Evolutionary conservation across 495 filamentous ascomycete species (phyloP).

Genomic region (Rostrohypoxylon terebratum): DNA sequence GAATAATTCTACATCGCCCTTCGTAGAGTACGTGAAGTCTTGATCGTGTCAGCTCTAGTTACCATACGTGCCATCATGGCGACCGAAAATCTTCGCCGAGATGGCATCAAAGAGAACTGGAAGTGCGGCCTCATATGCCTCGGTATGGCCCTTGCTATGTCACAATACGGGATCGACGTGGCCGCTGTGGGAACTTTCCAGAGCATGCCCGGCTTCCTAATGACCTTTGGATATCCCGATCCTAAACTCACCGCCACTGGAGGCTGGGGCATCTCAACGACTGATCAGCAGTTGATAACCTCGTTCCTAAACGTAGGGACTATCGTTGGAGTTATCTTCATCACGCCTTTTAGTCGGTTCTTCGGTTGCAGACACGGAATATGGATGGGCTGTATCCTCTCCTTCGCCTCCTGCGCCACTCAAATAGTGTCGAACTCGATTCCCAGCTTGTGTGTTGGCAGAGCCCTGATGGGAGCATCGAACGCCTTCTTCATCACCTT

Average conservation of each 20-base stretch:
- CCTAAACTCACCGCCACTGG: conserved; percentile 37
- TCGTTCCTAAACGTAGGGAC: conserved; percentile 50
- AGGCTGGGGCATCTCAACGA: conserved; percentile 49
- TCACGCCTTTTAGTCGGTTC: conserved; percentile 51
- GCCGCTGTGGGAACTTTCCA: conserved; percentile 46
- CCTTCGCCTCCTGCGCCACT: conserved; percentile 51
- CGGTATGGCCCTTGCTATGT: conserved; percentile 44
- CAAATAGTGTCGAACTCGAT: conserved; percentile 57
- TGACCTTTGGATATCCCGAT: conserved; percentile 54
- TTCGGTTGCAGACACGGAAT: conserved; percentile 55
- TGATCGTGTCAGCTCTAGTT: background rate
- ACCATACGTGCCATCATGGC: conserved; percentile 27
- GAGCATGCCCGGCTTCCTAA: conserved; percentile 56
- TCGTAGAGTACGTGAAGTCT: background rate
- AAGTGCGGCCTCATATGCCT: conserved; percentile 47
- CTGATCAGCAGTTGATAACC: conserved; percentile 47
- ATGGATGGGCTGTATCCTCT: conserved; percentile 54
- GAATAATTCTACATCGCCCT: background rate
- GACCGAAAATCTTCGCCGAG: conserved; percentile 37
- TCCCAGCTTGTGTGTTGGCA: conserved; percentile 56
- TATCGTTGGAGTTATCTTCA: conserved; percentile 52
- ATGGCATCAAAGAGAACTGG: conserved; percentile 46
- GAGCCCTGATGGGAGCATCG: conserved; percentile 58
- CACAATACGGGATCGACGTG: conserved; percentile 51
- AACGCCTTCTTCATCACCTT: conserved; percentile 63